These are phyloP conservation scores for Rhodotorula sp. DNA, from an alignment of 1,284 basidiomycete genomes.

Conservation along the genomic window DNA sequence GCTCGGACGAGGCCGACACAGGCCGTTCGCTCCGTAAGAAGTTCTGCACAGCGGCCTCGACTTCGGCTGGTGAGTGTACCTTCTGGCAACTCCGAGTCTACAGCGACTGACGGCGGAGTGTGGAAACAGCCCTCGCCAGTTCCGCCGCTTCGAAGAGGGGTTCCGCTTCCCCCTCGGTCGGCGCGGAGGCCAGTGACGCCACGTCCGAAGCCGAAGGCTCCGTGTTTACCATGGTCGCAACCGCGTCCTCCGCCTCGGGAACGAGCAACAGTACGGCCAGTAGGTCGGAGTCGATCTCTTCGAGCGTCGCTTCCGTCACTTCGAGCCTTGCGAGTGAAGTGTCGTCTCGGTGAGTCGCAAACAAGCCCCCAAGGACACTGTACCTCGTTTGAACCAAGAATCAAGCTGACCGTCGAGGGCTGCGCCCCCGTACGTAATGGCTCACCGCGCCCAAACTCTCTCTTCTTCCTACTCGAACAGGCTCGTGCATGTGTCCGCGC, in stretches of 20 bases:
- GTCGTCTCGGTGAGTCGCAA: neutral
- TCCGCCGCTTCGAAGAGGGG: constrained; percentile 1
- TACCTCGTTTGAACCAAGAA: too few relatives aligned
- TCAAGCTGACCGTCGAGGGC: too few relatives aligned
- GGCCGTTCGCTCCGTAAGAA: constrained; percentile 67
- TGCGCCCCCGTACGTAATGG: too few relatives aligned
- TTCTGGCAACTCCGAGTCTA: constrained; percentile 11
- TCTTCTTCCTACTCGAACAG: neutral
- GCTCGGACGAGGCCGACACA: constrained; percentile 49
- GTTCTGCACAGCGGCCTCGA: constrained; percentile 71
- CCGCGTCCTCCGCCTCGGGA: neutral
- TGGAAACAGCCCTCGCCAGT: constrained; percentile 7
- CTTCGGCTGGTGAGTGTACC: constrained; percentile 18
- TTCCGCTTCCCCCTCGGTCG: neutral
- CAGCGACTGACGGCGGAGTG: neutral
- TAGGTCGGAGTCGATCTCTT: neutral
- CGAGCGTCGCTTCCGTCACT: neutral
- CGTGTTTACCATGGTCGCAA: neutral
- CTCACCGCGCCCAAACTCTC: neutral
- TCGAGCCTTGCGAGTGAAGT: constrained; percentile 1
- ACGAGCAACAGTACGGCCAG: neutral
- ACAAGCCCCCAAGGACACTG: too few relatives aligned
- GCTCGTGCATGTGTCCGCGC: neutral
- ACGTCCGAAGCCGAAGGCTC: neutral
- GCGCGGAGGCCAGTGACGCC: neutral